Evolutionary conservation across 2,329 filamentous ascomycete species (phyloP), one percentile per base, ranked within the genome.

Genomic region (Penicillium sp.): DNA sequence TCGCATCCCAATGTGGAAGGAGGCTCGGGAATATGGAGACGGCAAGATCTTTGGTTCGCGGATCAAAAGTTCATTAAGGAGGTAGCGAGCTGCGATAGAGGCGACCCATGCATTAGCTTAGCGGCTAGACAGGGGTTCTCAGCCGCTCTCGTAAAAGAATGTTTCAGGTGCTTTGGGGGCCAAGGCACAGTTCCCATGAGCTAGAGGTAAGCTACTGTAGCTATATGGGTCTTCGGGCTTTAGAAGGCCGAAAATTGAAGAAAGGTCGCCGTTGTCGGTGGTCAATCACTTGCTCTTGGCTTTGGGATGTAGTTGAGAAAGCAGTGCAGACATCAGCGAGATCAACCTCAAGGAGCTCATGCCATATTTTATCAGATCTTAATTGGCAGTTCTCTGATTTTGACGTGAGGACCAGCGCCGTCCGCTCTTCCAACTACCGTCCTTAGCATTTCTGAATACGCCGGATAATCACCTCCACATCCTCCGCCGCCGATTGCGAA

Each of bases 91-190:
- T 38, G 38, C 33, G 28, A 43, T 30, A 27, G 4, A 44, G 43
- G 35, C 24, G 13, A 5, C 38, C 30, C 43, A 43, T 51, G 48
- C 48, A 42, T 46, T 51, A 16, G 43, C 43, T 14, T 28, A 9
- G 28, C 30, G 24, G 43, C 38, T 31, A 46, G 48, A 46, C 30
- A 43, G 31, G 38, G 38, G 30, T 51, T 43, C n/a, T 24, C 44
- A 46, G 48, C 48, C 38, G 48, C 48, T 35, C 33, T 43, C 43
- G 38, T 36, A 36, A 51, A 43, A 31, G 38, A 43, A 43, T 38
- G 48, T 50, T 46, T 46, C 48, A 42, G 27, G 11, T 44, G 24
- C n/a, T 46, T 46, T 28, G 42, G 36, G 43, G 48, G 43, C 43
- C 22, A 51, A 42, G 38, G n/a, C 38, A 38, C 22, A 13, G 18